Percentiles rank a stretch among this genome's conserved stretches.
Conservation (phyloP, 2,329 filamentous ascomycete genomes). For the Verticillium klebahnii region DNA sequence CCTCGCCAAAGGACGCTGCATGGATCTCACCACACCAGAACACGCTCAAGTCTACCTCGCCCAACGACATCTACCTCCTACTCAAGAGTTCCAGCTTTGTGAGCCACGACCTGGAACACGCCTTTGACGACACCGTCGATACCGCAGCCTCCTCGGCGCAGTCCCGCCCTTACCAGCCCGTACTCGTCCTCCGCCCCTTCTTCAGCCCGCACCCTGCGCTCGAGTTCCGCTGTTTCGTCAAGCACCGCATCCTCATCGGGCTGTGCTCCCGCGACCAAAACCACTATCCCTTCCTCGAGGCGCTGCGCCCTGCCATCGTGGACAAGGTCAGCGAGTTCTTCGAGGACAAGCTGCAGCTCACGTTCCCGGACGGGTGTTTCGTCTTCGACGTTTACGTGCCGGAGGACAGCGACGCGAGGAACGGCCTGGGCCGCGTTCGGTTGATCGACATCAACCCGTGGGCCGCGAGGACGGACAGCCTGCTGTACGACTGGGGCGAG, state of each 20-base stretch:
- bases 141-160: constrained; percentile 35
- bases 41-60: constrained; percentile 81
- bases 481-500: constrained; percentile 88
- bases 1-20: constrained; percentile 88
- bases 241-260: constrained; percentile 71
- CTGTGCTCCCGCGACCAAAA: constrained; percentile 89
- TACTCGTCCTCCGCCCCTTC: constrained; percentile 82
- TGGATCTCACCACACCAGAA: constrained; percentile 85
- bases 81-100: constrained; percentile 94
- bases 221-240: constrained; percentile 95
- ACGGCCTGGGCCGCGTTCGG: constrained; percentile 69
- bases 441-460: constrained; percentile 95
- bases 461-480: constrained; percentile 81
- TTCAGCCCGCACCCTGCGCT: constrained; percentile 85
- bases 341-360: constrained; percentile 63
- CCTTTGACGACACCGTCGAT: constrained; percentile 73
- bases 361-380: constrained; percentile 80
- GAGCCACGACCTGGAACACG: constrained; percentile 89
- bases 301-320: constrained; percentile 60
- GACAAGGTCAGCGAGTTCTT: constrained; percentile 75
- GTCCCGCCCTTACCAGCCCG: constrained; percentile 57
- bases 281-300: constrained; percentile 75
- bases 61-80: constrained; percentile 90
- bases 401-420: constrained; percentile 47
- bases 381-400: constrained; percentile 92